Evolutionary conservation across 129 eudicot genomes (phyloP).

Genomic region (Arctium lappa): DNA sequence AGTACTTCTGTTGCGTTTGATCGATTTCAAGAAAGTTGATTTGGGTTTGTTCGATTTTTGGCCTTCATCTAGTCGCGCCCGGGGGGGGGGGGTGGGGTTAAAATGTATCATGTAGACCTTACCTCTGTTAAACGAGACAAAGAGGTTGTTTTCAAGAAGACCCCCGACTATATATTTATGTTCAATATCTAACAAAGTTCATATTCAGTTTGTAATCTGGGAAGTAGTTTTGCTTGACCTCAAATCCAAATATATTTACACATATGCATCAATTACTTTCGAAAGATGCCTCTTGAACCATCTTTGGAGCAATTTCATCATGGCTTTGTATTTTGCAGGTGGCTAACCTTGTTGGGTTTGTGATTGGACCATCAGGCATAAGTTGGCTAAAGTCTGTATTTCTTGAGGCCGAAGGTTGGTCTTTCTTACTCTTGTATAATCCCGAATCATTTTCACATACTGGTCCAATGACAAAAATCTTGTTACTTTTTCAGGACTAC

Average conservation of each 20-base stretch:
- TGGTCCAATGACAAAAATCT: background rate
- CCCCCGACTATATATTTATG: too few species aligned
- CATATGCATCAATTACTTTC: background rate
- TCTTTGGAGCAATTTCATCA: background rate
- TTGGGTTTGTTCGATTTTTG: too few species aligned
- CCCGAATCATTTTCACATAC: background rate
- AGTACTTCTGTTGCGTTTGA: too few species aligned
- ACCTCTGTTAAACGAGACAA: too few species aligned
- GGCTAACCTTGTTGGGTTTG: slow-evolving; percentile 95
- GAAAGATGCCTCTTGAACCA: background rate
- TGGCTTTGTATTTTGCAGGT: slow-evolving; percentile 47
- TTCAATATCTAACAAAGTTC: too few species aligned
- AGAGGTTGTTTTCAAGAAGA: too few species aligned
- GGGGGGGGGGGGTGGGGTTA: too few species aligned
- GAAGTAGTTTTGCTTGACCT: too few species aligned
- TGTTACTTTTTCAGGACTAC: slow-evolving; percentile 49
- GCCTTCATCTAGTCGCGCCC: too few species aligned
- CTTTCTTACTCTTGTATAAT: slow-evolving; percentile 6
- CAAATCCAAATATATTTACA: background rate
- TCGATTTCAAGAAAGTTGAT: too few species aligned
- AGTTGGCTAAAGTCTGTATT: slow-evolving; percentile 70
- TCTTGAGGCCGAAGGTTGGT: slow-evolving; percentile 61
- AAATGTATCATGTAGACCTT: too few species aligned
- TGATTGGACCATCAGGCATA: slow-evolving; percentile 92
- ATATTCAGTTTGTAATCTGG: too few species aligned